Conservation (phyloP, 2,329 filamentous ascomycete species). For the Harringtonia lauricola region DNA sequence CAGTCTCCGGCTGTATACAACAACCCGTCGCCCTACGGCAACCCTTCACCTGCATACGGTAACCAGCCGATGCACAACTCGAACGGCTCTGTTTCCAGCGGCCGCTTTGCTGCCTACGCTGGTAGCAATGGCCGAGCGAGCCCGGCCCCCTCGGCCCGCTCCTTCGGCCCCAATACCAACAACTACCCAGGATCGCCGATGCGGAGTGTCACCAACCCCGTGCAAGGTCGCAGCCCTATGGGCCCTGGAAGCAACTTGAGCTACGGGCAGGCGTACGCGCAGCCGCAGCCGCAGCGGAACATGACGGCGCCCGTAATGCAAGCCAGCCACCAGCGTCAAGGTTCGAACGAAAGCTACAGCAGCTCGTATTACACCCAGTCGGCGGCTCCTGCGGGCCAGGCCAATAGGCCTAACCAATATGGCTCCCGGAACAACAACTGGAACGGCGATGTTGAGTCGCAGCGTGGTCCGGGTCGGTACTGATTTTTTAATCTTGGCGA, state of each 20-base stretch:
- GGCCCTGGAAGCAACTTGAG: not conserved
- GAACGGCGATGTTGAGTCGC: constrained; percentile 12
- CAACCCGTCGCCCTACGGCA: not conserved
- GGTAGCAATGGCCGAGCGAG: constrained; percentile 15
- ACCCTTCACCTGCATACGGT: too few species aligned
- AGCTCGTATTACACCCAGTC: constrained; percentile 9
- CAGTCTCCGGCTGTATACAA: not conserved
- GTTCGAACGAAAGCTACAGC: constrained; percentile 9
- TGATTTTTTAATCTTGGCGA: too few species aligned
- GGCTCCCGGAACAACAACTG: constrained; percentile 8
- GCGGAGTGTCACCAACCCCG: constrained; percentile 19
- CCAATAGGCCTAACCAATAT: not conserved
- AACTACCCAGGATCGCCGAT: constrained; percentile 5
- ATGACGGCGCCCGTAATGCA: constrained; percentile 21
- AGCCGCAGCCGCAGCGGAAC: constrained; percentile 20
- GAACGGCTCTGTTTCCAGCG: constrained; percentile 5
- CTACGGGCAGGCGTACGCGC: not conserved
- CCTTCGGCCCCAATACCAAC: constrained; percentile 7
- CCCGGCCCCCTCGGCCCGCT: constrained; percentile 19
- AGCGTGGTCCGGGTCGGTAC: constrained; percentile 10
- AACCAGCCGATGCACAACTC: not conserved
- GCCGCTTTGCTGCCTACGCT: constrained; percentile 3
- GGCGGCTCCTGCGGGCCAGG: constrained; percentile 1
- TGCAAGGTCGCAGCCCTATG: constrained; percentile 13
- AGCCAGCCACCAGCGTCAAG: constrained; percentile 9